Conservation (phyloP, 805 yeast genomes). For the Candida easanensis region DNA sequence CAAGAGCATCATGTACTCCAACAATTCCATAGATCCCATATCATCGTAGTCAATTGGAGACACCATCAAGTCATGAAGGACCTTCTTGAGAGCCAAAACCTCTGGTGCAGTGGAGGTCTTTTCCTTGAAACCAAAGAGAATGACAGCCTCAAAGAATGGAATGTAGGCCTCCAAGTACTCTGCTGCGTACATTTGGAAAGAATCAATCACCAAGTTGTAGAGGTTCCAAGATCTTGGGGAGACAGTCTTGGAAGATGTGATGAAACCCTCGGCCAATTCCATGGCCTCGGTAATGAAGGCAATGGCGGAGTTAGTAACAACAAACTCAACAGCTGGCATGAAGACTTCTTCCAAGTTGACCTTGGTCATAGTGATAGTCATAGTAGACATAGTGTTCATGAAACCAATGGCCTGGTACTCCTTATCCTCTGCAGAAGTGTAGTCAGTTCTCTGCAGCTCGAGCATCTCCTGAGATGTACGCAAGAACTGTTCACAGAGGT, state of each 20-base stretch:
- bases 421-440: constrained; percentile 46
- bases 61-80: constrained; percentile 16
- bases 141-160: constrained; percentile 55
- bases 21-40: constrained; percentile 34
- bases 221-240: constrained; percentile 54
- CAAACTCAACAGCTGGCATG: constrained; percentile 56
- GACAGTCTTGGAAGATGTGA: constrained; percentile 45
- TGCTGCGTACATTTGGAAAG: constrained; percentile 57
- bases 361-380: constrained; percentile 63
- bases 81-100: constrained; percentile 17
- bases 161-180: constrained; percentile 56
- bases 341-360: constrained; percentile 53
- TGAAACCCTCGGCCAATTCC: constrained; percentile 58
- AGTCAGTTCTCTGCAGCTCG: constrained; percentile 31
- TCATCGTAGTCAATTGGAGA: constrained; percentile 31
- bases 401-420: constrained; percentile 68
- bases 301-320: constrained; percentile 55
- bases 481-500: constrained; percentile 60
- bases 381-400: constrained; percentile 69
- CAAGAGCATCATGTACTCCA: constrained; percentile 22
- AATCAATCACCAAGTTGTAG: constrained; percentile 44
- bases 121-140: constrained; percentile 46
- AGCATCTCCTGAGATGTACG: constrained; percentile 53
- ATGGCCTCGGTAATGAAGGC: constrained; percentile 60
- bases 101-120: constrained; percentile 17